These are phyloP conservation scores for Cryomyces antarcticus DNA, from an alignment of 495 filamentous ascomycete species.

Conservation along the genomic window DNA sequence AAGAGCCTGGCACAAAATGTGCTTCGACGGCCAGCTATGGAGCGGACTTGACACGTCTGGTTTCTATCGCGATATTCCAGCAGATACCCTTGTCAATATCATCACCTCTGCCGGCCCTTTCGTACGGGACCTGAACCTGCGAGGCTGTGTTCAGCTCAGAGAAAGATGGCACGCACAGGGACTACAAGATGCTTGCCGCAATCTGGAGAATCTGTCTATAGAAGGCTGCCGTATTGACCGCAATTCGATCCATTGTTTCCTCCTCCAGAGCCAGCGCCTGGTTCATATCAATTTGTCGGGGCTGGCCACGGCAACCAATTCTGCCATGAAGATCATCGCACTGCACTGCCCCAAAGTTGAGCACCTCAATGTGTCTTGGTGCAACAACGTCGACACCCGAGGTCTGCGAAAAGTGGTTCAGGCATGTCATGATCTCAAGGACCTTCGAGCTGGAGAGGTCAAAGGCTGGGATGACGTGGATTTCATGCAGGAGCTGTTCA, in stretches of 20 bases:
- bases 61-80: constrained; percentile 74
- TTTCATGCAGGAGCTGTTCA: constrained; percentile 50
- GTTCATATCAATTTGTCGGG: constrained; percentile 72
- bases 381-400: constrained; percentile 58
- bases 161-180: constrained; percentile 59
- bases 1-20: constrained; percentile 62
- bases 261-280: constrained; percentile 56
- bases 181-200: constrained; percentile 60
- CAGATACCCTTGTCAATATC: constrained; percentile 63
- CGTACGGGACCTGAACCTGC: constrained; percentile 71
- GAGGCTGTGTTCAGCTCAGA: constrained; percentile 54
- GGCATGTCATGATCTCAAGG: constrained; percentile 49
- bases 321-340: constrained; percentile 70
- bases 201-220: constrained; percentile 68
- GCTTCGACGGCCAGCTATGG: constrained; percentile 94
- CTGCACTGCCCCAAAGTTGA: constrained; percentile 65
- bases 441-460: constrained; percentile 69
- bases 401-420: constrained; percentile 58
- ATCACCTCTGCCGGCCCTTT: constrained; percentile 75
- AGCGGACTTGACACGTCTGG: constrained; percentile 59
- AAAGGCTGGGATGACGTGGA: constrained; percentile 52
- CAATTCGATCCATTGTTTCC: constrained; percentile 54
- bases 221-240: constrained; percentile 79
- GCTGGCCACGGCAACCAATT: constrained; percentile 58
- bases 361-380: constrained; percentile 80